Evolutionary conservation across 2,329 filamentous ascomycete genomes (phyloP).

Genomic region (Trichophyton mentagrophytes): DNA sequence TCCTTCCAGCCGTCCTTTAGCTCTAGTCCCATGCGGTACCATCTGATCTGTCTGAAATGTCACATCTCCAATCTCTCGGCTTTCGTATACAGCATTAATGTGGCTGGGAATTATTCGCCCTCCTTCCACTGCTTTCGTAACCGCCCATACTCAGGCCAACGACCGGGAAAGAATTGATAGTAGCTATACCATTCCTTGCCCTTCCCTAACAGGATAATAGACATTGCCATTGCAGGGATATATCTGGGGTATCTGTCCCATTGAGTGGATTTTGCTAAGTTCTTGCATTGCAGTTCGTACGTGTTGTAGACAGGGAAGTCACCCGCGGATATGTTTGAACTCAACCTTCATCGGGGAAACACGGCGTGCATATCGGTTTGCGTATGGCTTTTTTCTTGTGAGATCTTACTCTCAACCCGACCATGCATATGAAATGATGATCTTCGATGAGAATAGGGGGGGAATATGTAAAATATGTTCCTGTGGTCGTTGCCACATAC

Average conservation of each 20-base stretch:
- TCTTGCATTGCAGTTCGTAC: neutral
- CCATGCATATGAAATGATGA: neutral
- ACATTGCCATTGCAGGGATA: neutral
- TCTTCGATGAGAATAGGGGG: neutral
- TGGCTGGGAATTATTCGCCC: neutral
- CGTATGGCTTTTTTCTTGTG: neutral
- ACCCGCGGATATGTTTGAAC: neutral
- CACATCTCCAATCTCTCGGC: neutral
- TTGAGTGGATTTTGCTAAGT: neutral
- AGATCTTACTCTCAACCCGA: neutral
- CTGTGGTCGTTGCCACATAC: neutral
- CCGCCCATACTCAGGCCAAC: neutral
- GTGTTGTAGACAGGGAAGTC: neutral
- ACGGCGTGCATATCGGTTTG: neutral
- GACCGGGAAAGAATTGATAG: neutral
- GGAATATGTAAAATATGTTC: neutral
- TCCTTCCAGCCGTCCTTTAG: neutral
- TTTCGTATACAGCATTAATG: neutral
- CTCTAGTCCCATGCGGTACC: neutral
- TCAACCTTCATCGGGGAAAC: neutral
- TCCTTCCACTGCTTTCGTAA: neutral
- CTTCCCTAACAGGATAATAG: neutral
- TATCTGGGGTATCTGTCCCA: neutral
- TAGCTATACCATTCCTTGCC: neutral
- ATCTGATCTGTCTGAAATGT: conserved; percentile 2